Base-by-base conservation (phyloP, 129 eudicot genomes). In the Ambrosia trifida region DNA sequence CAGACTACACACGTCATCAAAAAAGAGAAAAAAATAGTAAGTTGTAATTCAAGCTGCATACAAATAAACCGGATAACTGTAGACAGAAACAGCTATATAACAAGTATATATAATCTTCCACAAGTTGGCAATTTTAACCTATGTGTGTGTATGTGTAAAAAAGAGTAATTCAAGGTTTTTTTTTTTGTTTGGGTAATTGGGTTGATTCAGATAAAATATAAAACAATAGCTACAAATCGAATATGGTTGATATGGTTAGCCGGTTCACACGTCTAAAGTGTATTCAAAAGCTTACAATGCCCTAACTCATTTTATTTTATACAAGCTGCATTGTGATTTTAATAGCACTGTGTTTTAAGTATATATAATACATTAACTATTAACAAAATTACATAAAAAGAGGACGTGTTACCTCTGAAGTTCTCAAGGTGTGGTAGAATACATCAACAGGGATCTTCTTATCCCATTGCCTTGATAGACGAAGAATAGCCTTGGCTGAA, bases 401-500 rank as follows among this genome's bases (percentile, higher is more conserved):
- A 62, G 12, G 13, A 31, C 32, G 54, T 68, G 54, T 68, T 74
- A 94, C 99, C 97, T 94, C 97, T 64, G 85, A 86, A 49, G 91
- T 85, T 76, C 88, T 84, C 74, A 94, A 75, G 18, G 91, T 78
- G 20, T 82, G 96, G 76, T 90, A 86, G 72, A 94, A 82, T 53
- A 94, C 78, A 66, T 87, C 91, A 77, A 85, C 45, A 2, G 99
- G 85, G 73, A 94, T 84, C 53, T 84, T 81, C 36, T 85, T 85
- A 46, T 94, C 99, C 99, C 99, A 94, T 56, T 83, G 81, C 79
- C 80, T 94, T 68, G 97, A 90, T n/a, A 94, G 73, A 70, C 99
- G 97, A 77, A 94, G 96, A 82, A 94, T 72, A 74, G 97, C 86
- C 76, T 94, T 94, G 4, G 99, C 99, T 68, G 97, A 83, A 72